phyloP scores from a whole-genome alignment of 192 early-diverging fungal species.

The Gaertneriomyces sp. region DNA sequence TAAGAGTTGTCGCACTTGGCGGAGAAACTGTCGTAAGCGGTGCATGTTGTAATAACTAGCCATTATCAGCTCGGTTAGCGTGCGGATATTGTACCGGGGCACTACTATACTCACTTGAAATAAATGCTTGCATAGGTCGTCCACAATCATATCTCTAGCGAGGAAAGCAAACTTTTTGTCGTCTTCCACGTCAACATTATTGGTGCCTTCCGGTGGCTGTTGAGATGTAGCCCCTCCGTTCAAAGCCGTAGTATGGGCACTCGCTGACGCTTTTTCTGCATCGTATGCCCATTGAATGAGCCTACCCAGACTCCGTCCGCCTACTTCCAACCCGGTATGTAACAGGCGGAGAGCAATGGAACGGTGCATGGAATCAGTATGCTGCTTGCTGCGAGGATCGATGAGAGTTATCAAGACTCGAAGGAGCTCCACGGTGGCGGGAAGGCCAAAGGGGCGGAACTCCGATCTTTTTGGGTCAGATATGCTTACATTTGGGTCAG shows the following conservation, averaged over 20 bases:
- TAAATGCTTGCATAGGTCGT: conserved; percentile 81
- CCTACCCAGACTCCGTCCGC: conserved; percentile 69
- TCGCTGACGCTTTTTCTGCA: conserved; percentile 12
- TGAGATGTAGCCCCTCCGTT: not conserved
- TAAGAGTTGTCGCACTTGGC: conserved; percentile 35
- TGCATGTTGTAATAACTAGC: conserved; percentile 51
- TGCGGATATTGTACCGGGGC: no score
- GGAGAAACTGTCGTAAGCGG: conserved; percentile 42
- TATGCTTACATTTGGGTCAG: no score
- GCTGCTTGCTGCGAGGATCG: conserved; percentile 84
- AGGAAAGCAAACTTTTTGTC: conserved; percentile 38
- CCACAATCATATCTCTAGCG: conserved; percentile 61
- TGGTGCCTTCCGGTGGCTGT: not conserved
- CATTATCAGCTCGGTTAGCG: no score
- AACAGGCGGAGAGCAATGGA: conserved; percentile 85
- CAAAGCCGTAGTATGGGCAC: not conserved
- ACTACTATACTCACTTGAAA: conserved; percentile 64
- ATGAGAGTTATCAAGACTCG: conserved; percentile 86
- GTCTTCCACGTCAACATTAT: not conserved
- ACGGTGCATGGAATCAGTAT: conserved; percentile 89
- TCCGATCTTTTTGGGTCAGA: conserved; percentile 10
- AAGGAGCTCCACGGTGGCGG: conserved; percentile 83
- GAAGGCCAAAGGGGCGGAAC: conserved; percentile 69
- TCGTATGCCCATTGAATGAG: conserved; percentile 44
- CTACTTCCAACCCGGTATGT: conserved; percentile 81